Base-by-base conservation (phyloP, 768 basidiomycete species). In the Mycena latifolia region DNA sequence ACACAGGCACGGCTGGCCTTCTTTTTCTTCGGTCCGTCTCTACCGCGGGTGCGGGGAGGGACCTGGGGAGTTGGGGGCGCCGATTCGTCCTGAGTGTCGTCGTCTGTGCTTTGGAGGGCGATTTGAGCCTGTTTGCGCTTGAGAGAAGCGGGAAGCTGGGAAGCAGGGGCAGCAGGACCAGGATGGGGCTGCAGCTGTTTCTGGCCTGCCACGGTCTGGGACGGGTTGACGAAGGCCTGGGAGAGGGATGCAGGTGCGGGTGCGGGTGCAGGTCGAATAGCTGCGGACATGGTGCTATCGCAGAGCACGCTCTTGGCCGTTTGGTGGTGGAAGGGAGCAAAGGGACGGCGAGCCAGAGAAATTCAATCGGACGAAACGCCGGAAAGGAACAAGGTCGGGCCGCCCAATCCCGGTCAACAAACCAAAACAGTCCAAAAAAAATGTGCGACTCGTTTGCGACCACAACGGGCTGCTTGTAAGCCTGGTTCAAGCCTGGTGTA, bases 1-100 rank as follows among this genome's bases (percentile, higher is more conserved):
- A 93, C 91, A 76, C 97, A 99, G 52, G 97, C 97, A 51, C 95
- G 88, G 72, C 88, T 93, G 0, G 95, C 95, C 79, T 96, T 96
- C 86, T 96, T 96, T 87, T 96, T 96, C 87, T 93, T 95, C 33
- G 92, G 92, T 1, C 89, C 89, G 59, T 92, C 91, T 75, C 88
- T 86, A 76, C 82, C 71, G 89, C 92, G 69, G 86, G 83, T 10
- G 79, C 77, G 15, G 75, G 77, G 45, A 70, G 71, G 72, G 78
- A 35, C 81, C 77, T 50, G 82, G 74, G 7, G 82, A 73, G 7
- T 86, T 84, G 48, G 79, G 76, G 67, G 83, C 80, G 70, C 85
- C 81, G 65, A 50, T 12, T 86, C 86, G 61, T 90, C 89, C 71
- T 85, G 83, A 51, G 88, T 85, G 46, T 84, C 83, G 28, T 85